A percentile compares a stretch with the other conserved stretches of the same genome.
Evolutionary conservation across 495 filamentous ascomycete genomes (phyloP).

Genomic region (Trichocladium uniseriatum): DNA sequence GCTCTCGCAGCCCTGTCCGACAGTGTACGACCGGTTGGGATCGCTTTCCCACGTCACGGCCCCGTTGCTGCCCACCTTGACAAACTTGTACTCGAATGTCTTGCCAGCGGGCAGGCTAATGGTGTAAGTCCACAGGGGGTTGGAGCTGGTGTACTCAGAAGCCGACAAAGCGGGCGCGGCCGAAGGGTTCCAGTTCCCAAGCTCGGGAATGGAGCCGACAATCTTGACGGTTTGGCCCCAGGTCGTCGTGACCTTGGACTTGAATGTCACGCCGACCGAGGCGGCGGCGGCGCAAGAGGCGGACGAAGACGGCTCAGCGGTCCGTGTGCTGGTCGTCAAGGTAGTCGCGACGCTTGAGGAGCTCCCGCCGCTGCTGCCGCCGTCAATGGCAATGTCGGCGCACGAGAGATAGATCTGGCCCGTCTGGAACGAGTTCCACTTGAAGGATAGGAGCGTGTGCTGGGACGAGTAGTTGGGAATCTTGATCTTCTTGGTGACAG

Average conservation of each 20-base stretch:
- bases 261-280: slow-evolving; percentile 49
- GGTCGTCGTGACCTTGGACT: slow-evolving; percentile 42
- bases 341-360: slow-evolving; percentile 39
- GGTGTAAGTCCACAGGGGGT: slow-evolving; percentile 49
- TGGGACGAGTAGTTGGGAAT: slow-evolving; percentile 37
- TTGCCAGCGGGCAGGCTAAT: slow-evolving; percentile 45
- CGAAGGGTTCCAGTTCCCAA: slow-evolving; percentile 49
- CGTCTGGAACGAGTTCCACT: slow-evolving; percentile 52
- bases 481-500: slow-evolving; percentile 46
- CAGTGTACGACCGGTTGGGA: slow-evolving; percentile 52
- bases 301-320: slow-evolving; percentile 22
- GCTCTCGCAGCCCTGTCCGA: slow-evolving; percentile 42
- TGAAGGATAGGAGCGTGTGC: slow-evolving; percentile 45
- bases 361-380: slow-evolving; percentile 9
- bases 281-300: slow-evolving; percentile 37
- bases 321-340: slow-evolving; percentile 34
- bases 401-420: slow-evolving; percentile 47
- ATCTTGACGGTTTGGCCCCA: slow-evolving; percentile 54
- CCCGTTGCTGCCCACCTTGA: slow-evolving; percentile 47
- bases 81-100: slow-evolving; percentile 59
- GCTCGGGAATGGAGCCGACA: slow-evolving; percentile 43
- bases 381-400: slow-evolving; percentile 44
- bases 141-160: slow-evolving; percentile 42
- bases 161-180: slow-evolving; percentile 45
- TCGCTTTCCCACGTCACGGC: slow-evolving; percentile 55